Evolutionary conservation across 169 alveolate species (phyloP).

Genomic region (Cryptosporidium parvum): DNA sequence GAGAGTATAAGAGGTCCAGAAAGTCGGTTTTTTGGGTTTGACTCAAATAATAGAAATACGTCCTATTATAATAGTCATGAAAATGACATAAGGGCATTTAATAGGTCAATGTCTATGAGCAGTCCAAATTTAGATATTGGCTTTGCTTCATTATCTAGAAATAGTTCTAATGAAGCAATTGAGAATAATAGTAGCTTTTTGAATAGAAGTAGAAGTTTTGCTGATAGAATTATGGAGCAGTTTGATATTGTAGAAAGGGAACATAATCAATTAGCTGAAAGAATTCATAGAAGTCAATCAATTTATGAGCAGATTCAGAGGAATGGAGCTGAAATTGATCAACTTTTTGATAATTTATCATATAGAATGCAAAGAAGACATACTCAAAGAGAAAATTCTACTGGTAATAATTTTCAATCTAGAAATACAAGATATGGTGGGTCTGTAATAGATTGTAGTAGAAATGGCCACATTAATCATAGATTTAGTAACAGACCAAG

Average conservation of each 20-base stretch:
- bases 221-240: conserved; percentile 60
- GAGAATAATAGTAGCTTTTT: conserved; percentile 38
- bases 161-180: background rate
- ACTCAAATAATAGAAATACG: background rate
- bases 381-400: conserved; percentile 9
- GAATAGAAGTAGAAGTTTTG: conserved; percentile 67
- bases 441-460: background rate
- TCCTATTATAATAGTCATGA: background rate
- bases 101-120: conserved; percentile 50
- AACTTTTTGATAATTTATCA: conserved; percentile 16
- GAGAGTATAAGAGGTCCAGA: background rate
- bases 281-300: conserved; percentile 44
- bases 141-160: background rate
- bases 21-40: conserved; percentile 7
- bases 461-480: background rate
- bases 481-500: background rate
- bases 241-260: conserved; percentile 44
- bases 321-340: conserved; percentile 10
- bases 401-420: background rate
- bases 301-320: conserved; percentile 50
- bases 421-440: background rate
- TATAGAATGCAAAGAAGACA: conserved; percentile 13
- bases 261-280: conserved; percentile 22
- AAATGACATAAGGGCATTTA: conserved; percentile 13
- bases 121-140: conserved; percentile 25